These are phyloP conservation scores for Talaromyces proteolyticus DNA, from an alignment of 495 filamentous ascomycete species.

Conservation along the genomic window DNA sequence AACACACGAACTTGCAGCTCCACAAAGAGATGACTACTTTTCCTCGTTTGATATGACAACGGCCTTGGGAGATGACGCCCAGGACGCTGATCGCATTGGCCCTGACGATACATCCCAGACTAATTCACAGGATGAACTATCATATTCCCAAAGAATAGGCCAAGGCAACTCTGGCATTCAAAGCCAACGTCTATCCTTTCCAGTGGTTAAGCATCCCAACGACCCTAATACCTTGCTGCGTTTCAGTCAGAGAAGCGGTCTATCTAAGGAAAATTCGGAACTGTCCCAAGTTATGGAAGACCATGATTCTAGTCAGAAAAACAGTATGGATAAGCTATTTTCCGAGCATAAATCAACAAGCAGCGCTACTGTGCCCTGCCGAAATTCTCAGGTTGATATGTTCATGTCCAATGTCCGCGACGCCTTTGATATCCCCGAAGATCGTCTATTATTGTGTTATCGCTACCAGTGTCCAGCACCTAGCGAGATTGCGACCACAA, in stretches of 20 bases:
- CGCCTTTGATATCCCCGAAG: conserved; percentile 22
- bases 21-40: conserved; percentile 11
- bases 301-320: neutral
- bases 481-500: conserved; percentile 21
- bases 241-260: conserved; percentile 59
- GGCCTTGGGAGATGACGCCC: neutral
- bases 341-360: neutral
- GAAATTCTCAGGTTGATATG: neutral
- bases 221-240: conserved; percentile 57
- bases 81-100: neutral
- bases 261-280: conserved; percentile 30
- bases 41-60: conserved; percentile 1
- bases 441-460: conserved; percentile 18
- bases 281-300: conserved; percentile 13
- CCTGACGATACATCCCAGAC: neutral
- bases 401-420: conserved; percentile 15
- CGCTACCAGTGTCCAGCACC: conserved; percentile 19
- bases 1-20: conserved; percentile 1
- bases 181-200: conserved; percentile 50
- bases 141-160: conserved; percentile 8
- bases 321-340: neutral
- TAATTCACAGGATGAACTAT: conserved; percentile 3
- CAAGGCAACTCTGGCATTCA: conserved; percentile 2
- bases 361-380: neutral
- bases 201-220: conserved; percentile 74